Base-by-base conservation (phyloP, 2,329 filamentous ascomycete genomes). In the Epichloe glyceriae region DNA sequence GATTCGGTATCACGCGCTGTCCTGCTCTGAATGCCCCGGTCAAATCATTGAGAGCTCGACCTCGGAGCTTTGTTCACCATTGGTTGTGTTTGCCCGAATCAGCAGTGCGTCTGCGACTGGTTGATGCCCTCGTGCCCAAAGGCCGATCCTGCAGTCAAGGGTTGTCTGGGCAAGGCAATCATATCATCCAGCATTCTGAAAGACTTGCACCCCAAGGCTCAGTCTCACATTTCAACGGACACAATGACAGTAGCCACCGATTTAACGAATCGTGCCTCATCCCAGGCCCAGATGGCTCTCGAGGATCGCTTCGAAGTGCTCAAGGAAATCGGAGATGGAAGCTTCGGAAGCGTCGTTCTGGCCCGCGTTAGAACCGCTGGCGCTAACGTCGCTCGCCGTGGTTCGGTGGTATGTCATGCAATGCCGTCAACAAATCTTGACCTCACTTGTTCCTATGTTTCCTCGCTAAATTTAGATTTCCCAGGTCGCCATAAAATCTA, bases 321-420 rank as follows among this genome's bases (percentile, higher is more conserved):
- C 65, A 98, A 97, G 71, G 93, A 98, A 64, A 94, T 98, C 66
- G 93, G 93, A 47, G 93, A 98, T 80, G 93, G 93, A 59, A 97
- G 93, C 72, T 98, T 98, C 66, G 93, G 93, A 53, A 97, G 89
- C 64, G 93, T 98, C 56, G 86, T 87, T 53, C 77, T 98, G 55
- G 93, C 91, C 59, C 82, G 93, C 67, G 90, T 95, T 57, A 83
- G 93, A 63, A 89, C 86, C 58, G 91, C 90, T 56, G 93, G 93
- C 64, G 84, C 90, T 60, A 86, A 82, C 65, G 80, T 95, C 57
- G 91, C 91, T 61, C 85, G 89, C 59, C 80, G 90, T 66, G 91
- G 91, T 59, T 95, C 90, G 52, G 80, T 97, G 75, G 91, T 97
- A 82, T 76, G 83, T 74, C 56, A 48, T 51, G 49, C 51, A 51